Base-by-base conservation (phyloP, 345 rosid genomes). In the Litchi chinensis region DNA sequence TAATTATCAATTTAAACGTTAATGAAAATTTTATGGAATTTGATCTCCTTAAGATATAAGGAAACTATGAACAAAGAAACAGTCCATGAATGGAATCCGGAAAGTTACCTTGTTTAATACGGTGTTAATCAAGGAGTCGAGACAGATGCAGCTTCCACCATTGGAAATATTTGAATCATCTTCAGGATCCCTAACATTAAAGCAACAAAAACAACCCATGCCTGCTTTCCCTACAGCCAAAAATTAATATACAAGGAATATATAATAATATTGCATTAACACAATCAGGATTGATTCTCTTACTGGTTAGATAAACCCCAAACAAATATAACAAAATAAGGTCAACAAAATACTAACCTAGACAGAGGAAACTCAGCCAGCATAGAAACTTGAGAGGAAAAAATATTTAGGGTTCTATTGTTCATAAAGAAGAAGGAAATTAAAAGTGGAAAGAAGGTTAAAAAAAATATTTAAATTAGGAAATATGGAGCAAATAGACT, bases 201-300 rank as follows among this genome's bases (percentile, higher is more conserved):
- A 41, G 67, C 83, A 79, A 60, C 59, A 64, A 74, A 74, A 82
- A 70, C 10, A 57, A 16, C 63, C 83, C 87, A 85, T 85, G 19
- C 28, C 62, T 67, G 63, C 66, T 79, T 59, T 78, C 48, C 72
- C 48, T 69, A 21, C 4, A 56, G 4, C 75, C 79, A 6, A 50
- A 12, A 11, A 11, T 13, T 13, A 48, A 11, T 48, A 48, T 48
- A 48, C 54, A 48, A 48, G 12, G 18, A 50, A 13, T 50, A 26
- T 26, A 26, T 1, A 50, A 50, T 50, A 2, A 41, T 41, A 41
- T 41, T 50, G 44, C 44, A 41, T 41, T 41, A 41, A 50, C 13
- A 70, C 15, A 32, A 32, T 13, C 4, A 3, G 3, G 4, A 1
- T 32, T 32, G 3, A 32, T 3, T 32, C 1, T 32, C 4, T 32